Percentiles rank a stretch among this genome's conserved stretches.
Conservation (phyloP, 306 rosid genomes). For the Prunus mongolica region DNA sequence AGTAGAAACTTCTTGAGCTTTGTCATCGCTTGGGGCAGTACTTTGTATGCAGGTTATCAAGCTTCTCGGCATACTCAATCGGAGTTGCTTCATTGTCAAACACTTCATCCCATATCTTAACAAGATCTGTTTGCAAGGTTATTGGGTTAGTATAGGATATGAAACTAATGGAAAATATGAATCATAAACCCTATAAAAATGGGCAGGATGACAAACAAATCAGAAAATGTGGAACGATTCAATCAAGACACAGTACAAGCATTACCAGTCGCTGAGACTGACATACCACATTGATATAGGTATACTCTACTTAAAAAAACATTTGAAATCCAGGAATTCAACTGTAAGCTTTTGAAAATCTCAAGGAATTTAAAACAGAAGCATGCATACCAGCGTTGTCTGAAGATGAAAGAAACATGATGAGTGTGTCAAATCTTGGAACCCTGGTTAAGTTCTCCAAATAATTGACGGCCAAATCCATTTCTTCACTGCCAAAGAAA, state of each 20-base stretch:
- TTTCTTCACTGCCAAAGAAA: too few relatives aligned
- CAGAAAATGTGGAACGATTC: not conserved
- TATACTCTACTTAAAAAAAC: not conserved
- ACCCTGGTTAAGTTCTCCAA: too few relatives aligned
- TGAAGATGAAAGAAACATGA: too few relatives aligned
- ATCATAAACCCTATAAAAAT: not conserved
- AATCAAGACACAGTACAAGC: not conserved
- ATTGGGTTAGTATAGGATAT: constrained; percentile 9
- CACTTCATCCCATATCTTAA: constrained; percentile 75
- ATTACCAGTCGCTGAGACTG: too few relatives aligned
- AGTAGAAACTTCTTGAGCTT: not conserved
- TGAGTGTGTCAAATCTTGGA: too few relatives aligned
- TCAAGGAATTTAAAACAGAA: too few relatives aligned
- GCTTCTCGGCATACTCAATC: constrained; percentile 60
- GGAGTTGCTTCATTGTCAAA: constrained; percentile 69
- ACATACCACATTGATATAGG: not conserved
- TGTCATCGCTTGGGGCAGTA: constrained; percentile 43
- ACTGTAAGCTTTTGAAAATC: too few relatives aligned
- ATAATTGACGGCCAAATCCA: too few relatives aligned
- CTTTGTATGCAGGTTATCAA: constrained; percentile 64
- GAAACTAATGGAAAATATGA: not conserved
- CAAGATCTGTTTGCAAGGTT: constrained; percentile 48
- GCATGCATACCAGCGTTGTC: too few relatives aligned
- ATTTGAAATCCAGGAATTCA: not conserved
- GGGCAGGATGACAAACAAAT: not conserved